Conservation (phyloP, 2,329 filamentous ascomycete species). For the Mycosphaerella arachidis region DNA sequence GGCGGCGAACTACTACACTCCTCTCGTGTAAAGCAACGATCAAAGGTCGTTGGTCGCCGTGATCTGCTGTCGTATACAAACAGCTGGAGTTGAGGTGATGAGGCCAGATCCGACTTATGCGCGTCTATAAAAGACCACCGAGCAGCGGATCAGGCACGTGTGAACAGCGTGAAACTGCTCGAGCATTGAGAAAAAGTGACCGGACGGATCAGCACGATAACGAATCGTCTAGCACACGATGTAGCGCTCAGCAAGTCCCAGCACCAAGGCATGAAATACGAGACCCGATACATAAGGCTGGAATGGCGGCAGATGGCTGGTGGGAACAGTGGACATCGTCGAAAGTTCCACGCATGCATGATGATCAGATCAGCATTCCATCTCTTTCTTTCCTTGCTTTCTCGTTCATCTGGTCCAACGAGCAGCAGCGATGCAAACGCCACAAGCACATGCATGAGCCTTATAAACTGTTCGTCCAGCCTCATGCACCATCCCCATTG, state of each 20-base stretch:
- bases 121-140: background rate
- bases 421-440: background rate
- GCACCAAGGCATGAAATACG: too few species aligned
- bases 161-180: background rate
- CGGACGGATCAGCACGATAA: background rate
- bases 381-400: background rate
- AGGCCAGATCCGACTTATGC: background rate
- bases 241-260: too few species aligned
- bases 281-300: too few species aligned
- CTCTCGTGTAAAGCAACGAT: too few species aligned
- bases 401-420: background rate
- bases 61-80: too few species aligned
- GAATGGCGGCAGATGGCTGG: too few species aligned
- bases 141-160: background rate
- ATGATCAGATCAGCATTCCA: too few species aligned
- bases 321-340: too few species aligned
- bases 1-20: too few species aligned
- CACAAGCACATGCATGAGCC: background rate
- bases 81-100: background rate
- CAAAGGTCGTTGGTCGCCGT: too few species aligned
- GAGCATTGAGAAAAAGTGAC: background rate
- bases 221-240: background rate
- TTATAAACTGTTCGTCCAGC: background rate
- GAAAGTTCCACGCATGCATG: too few species aligned
- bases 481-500: conserved; percentile 8